Evolutionary conservation across 2,329 filamentous ascomycete genomes (phyloP).

Genomic region (Ophiostoma ulmi): DNA sequence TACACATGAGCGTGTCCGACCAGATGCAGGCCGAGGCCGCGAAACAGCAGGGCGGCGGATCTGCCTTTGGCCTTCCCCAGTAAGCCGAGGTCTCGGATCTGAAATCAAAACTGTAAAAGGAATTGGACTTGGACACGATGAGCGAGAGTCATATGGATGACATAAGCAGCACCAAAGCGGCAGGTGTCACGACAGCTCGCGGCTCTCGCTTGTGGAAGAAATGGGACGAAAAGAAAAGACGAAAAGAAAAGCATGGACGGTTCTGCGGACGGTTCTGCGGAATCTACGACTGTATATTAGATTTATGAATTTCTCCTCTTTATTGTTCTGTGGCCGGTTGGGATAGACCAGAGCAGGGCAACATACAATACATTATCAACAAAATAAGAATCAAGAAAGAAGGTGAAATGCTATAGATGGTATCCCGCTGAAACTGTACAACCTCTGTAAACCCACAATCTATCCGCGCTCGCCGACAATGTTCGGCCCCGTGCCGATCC

Average conservation of each 20-base stretch:
- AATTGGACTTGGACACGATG: background rate
- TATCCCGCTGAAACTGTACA: background rate
- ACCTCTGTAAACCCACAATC: background rate
- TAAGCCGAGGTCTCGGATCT: background rate
- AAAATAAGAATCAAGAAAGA: background rate
- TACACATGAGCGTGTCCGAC: constrained; percentile 95
- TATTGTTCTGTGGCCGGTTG: background rate
- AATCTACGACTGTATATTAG: constrained; percentile 13
- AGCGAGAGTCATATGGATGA: background rate
- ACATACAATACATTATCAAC: no score
- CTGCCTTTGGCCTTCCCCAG: constrained; percentile 11
- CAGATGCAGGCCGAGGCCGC: constrained; percentile 83
- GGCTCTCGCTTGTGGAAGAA: background rate
- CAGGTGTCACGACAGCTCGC: background rate
- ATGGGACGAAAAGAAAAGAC: background rate
- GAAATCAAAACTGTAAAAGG: background rate
- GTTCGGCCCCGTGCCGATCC: constrained; percentile 56
- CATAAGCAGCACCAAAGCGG: background rate
- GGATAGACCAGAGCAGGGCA: background rate
- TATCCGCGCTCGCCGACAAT: constrained; percentile 36
- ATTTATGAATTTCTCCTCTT: constrained; percentile 16
- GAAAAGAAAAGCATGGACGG: background rate
- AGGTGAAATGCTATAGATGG: background rate
- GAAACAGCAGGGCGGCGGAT: constrained; percentile 15
- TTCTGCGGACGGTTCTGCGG: background rate